Conservation (phyloP, 495 filamentous ascomycete genomes). For the Penicillium antarcticum region DNA sequence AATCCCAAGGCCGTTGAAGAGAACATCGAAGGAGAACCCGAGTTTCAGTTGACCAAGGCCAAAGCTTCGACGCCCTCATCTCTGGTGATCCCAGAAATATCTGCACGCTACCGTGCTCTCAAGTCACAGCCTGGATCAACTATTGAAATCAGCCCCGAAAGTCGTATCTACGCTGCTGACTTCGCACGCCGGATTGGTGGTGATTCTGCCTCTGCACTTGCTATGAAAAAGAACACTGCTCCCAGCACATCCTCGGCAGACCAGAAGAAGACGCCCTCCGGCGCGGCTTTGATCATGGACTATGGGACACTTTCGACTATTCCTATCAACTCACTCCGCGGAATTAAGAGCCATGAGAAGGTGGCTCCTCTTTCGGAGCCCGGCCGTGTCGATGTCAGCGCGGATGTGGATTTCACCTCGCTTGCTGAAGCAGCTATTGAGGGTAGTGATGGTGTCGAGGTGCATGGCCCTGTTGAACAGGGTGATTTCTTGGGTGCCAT, state of each 20-base stretch:
- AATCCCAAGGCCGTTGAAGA: slow-evolving; percentile 53
- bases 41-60: slow-evolving; percentile 81
- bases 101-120: slow-evolving; percentile 73
- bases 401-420: slow-evolving; percentile 86
- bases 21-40: slow-evolving; percentile 48
- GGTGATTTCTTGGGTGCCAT: slow-evolving; percentile 71
- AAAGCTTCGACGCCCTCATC: slow-evolving; percentile 74
- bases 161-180: slow-evolving; percentile 69
- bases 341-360: slow-evolving; percentile 69
- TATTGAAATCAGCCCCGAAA: slow-evolving; percentile 88
- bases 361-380: slow-evolving; percentile 75
- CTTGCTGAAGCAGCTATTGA: slow-evolving; percentile 76
- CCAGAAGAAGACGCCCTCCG: slow-evolving; percentile 59
- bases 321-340: slow-evolving; percentile 81
- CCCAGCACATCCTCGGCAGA: slow-evolving; percentile 9
- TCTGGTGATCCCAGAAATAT: slow-evolving; percentile 79
- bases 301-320: slow-evolving; percentile 80
- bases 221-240: slow-evolving; percentile 21
- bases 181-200: slow-evolving; percentile 83
- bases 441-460: slow-evolving; percentile 75
- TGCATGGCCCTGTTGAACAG: slow-evolving; percentile 91
- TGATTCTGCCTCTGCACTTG: slow-evolving; percentile 35
- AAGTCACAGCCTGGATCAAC: slow-evolving; percentile 57
- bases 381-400: slow-evolving; percentile 79
- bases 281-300: slow-evolving; percentile 88